Percentiles rank a stretch among this genome's conserved stretches.
Evolutionary conservation across 306 rosid species (phyloP).

Genomic region (Acacia confusa): DNA sequence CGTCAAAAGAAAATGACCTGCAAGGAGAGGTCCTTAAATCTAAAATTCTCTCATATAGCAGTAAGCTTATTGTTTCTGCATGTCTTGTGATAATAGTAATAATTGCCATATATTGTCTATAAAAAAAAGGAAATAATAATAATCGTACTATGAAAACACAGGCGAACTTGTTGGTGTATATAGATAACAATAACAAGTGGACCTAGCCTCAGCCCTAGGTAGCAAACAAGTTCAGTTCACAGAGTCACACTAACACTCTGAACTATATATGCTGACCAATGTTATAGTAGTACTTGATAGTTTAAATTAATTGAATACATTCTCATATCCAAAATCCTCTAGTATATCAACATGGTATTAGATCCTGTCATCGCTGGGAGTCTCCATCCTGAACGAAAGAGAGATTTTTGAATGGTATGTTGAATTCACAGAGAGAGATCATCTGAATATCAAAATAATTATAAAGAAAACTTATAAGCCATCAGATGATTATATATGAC

Average conservation of each 20-base stretch:
- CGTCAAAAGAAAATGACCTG: slow-evolving; percentile 84
- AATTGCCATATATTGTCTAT: background rate
- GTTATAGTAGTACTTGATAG: background rate
- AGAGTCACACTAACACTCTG: background rate
- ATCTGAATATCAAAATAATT: background rate
- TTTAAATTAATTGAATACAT: background rate
- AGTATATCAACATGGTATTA: background rate
- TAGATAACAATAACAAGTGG: background rate
- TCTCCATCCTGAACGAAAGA: background rate
- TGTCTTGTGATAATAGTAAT: background rate
- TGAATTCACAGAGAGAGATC: background rate
- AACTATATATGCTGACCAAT: background rate
- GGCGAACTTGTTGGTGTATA: background rate
- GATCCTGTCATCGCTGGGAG: background rate
- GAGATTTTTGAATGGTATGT: background rate
- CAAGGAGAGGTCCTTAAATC: slow-evolving; percentile 20
- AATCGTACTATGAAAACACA: background rate
- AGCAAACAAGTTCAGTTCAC: background rate
- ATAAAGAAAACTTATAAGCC: background rate
- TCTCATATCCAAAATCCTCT: background rate
- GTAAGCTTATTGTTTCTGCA: background rate
- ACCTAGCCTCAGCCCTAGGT: background rate
- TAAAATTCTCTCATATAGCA: slow-evolving; percentile 5
- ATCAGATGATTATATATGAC: slow-evolving; percentile 1
- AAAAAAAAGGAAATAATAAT: background rate